These are phyloP conservation scores for Priceomyces castillae DNA, from an alignment of 805 yeast genomes.

Conservation along the genomic window DNA sequence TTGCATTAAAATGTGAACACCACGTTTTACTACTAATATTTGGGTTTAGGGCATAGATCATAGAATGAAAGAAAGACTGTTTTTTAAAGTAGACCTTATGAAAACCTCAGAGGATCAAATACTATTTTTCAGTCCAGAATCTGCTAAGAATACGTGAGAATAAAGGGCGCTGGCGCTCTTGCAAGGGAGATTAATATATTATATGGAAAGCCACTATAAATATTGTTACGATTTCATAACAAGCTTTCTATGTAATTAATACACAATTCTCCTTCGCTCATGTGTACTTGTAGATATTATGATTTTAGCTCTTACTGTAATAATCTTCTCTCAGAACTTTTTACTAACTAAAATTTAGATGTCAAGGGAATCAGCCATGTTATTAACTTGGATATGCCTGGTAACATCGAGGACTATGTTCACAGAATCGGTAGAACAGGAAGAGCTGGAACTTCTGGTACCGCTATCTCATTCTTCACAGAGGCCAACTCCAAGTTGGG, in stretches of 20 bases:
- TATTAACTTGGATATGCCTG: conserved; percentile 95
- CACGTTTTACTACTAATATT: conserved; percentile 6
- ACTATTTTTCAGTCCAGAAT: background rate
- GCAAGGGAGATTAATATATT: conserved; percentile 3
- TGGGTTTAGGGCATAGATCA: conserved; percentile 11
- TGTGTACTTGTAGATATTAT: conserved; percentile 4
- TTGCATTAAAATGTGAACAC: background rate
- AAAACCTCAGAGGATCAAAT: background rate
- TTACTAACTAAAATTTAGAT: conserved; percentile 48
- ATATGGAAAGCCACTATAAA: conserved; percentile 5
- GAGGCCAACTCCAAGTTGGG: conserved; percentile 85
- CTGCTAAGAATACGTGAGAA: conserved; percentile 6
- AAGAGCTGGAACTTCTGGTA: conserved; percentile 96
- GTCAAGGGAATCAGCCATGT: conserved; percentile 96
- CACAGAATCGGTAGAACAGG: conserved; percentile 99
- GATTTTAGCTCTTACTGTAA: background rate
- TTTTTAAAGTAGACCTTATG: conserved; percentile 1
- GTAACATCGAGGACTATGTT: conserved; percentile 96
- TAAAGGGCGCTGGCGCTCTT: conserved; percentile 3
- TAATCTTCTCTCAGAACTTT: background rate
- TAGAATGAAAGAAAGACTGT: conserved; percentile 5
- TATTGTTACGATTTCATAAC: background rate
- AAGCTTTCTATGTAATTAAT: conserved; percentile 6
- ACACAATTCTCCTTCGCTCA: conserved; percentile 6
- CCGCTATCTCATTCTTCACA: conserved; percentile 92